Percentiles rank a stretch among this genome's conserved stretches.
Conservation (phyloP, 2,329 filamentous ascomycete species). For the Aspergillus ochraceoroseus region DNA sequence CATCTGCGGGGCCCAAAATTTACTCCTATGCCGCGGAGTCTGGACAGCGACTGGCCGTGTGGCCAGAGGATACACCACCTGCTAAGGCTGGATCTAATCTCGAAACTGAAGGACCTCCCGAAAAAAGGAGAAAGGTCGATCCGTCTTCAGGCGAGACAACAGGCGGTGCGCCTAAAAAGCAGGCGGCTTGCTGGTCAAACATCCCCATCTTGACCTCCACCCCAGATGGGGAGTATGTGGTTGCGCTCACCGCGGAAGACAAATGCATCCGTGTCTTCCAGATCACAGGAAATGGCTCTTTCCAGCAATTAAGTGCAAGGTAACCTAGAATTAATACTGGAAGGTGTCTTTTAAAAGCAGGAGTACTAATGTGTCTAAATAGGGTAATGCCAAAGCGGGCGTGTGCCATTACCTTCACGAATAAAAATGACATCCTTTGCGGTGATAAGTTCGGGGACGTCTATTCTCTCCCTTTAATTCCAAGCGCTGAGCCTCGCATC, state of each 20-base stretch:
- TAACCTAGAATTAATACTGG: conserved; percentile 34
- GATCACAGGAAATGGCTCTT: conserved; percentile 55
- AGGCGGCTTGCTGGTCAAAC: conserved; percentile 48
- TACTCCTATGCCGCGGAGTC: conserved; percentile 60
- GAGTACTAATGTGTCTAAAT: conserved; percentile 13
- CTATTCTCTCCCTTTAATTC: conserved; percentile 73
- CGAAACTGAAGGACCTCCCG: conserved; percentile 37
- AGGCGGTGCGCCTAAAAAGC: conserved; percentile 21
- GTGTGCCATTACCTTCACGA: conserved; percentile 66
- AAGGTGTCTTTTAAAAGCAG: background rate
- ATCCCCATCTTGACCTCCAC: conserved; percentile 66
- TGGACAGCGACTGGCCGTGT: conserved; percentile 57
- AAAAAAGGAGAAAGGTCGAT: conserved; percentile 44
- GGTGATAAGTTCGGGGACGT: conserved; percentile 98
- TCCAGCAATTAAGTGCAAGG: conserved; percentile 69
- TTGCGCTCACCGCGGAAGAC: conserved; percentile 83
- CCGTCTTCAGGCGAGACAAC: conserved; percentile 21
- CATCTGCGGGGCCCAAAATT: conserved; percentile 67
- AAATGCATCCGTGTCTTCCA: conserved; percentile 82
- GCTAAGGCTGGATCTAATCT: conserved; percentile 25
- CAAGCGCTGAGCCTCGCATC: conserved; percentile 33
- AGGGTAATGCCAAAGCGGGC: conserved; percentile 87
- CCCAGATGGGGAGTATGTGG: conserved; percentile 59
- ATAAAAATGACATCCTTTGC: conserved; percentile 68
- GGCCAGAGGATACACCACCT: conserved; percentile 45